Base-by-base conservation (phyloP, 352 stramenopile species). In the Hyaloperonospora arabidopsidis region DNA sequence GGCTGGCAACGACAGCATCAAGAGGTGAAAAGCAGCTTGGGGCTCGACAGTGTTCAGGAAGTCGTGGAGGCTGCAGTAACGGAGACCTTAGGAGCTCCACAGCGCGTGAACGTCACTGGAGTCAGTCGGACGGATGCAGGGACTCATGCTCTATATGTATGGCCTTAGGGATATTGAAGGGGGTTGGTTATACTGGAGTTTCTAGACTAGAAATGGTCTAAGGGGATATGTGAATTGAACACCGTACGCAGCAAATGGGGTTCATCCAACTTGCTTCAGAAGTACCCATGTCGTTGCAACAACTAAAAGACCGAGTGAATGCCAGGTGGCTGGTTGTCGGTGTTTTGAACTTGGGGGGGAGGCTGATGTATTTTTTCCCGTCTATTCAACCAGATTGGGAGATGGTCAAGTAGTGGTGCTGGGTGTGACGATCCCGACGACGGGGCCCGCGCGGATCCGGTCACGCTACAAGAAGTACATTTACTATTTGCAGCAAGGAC, bases 401-500 rank as follows among this genome's bases (percentile, higher is more conserved):
- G 46, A 25, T 6, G 67, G 67, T 6, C 61, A 58, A 10, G 69
- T 94, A 17, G 64, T 77, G 10, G 65, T 89, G 5, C 72, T 86
- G 12, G 53, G 50, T 0, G 68, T 92, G 13, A 72, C 51, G 17
- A 56, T 60, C 1, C 59, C 57, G 7, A 59, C 55, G 14, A 65
- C 57, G n/a, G 49, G 64, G 25, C 73, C 72, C 2, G 70, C 70
- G 28, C 79, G 81, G 21, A 88, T 89, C 56, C 82, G 81, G 5
- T 91, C 84, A 34, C 74, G 72, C 18, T 87, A 82, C 72, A 94
- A 94, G 55, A 89, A 91, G 67, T 94, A 94, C 60, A 70, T 94
- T 38, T 94, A 94, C 74, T 94, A 94, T 63, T 72, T 94, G 64
- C 81, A 94, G 51, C 84, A 94, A 65, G 84, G 81, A 2, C 52